Evolutionary conservation across 2,329 filamentous ascomycete genomes (phyloP).

Genomic region (Lasiodiplodia gonubiensis): DNA sequence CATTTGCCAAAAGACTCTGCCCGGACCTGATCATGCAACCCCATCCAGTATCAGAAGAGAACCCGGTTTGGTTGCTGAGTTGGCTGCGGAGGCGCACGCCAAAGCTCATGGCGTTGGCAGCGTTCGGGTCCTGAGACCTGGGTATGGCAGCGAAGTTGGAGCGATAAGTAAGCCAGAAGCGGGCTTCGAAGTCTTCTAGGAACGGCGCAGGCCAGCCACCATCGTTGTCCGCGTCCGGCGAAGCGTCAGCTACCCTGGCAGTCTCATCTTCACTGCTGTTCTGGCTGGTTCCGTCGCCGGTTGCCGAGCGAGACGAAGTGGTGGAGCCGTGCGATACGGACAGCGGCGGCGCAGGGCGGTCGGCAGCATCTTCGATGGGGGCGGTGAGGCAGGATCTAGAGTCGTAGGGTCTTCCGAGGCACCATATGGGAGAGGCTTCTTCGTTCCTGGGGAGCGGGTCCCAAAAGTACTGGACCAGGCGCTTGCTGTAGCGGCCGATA

Average conservation of each 20-base stretch:
- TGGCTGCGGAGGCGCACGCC: slow-evolving; percentile 83
- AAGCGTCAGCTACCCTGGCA: slow-evolving; percentile 49
- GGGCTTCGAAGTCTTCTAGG: slow-evolving; percentile 89
- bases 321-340: slow-evolving; percentile 31
- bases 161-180: slow-evolving; percentile 95
- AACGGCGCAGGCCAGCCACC: slow-evolving; percentile 83
- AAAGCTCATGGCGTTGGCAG: slow-evolving; percentile 75
- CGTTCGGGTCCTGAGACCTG: slow-evolving; percentile 75
- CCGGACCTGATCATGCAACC: slow-evolving; percentile 98
- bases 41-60: slow-evolving; percentile 94
- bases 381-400: slow-evolving; percentile 37
- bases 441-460: slow-evolving; percentile 88
- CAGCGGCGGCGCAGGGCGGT: slow-evolving; percentile 19
- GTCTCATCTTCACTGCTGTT: slow-evolving; percentile 73
- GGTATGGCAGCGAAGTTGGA: slow-evolving; percentile 84
- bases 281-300: slow-evolving; percentile 65
- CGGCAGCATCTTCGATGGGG: slow-evolving; percentile 30
- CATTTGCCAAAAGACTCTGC: slow-evolving; percentile 89
- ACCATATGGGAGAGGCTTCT: slow-evolving; percentile 77
- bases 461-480: slow-evolving; percentile 89
- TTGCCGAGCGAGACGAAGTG: slow-evolving; percentile 36
- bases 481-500: slow-evolving; percentile 74
- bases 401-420: slow-evolving; percentile 69
- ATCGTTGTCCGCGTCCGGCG: slow-evolving; percentile 41
- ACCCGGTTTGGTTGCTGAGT: slow-evolving; percentile 75